phyloP scores from a whole-genome alignment of 345 rosid species.

The Triadica sebifera region DNA sequence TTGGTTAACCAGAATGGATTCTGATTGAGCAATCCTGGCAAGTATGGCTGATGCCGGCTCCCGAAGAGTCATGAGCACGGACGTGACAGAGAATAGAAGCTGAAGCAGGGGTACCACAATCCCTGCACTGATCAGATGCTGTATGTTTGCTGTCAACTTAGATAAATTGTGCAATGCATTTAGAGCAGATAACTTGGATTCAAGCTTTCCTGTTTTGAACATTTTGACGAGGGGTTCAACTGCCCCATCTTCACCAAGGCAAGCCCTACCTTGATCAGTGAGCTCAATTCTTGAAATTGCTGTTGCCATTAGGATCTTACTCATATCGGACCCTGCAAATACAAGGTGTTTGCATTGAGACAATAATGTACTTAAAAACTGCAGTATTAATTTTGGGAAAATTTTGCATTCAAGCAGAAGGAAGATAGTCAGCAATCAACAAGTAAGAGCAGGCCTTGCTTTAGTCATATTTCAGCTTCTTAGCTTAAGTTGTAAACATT shows the following conservation, averaged over 20 bases:
- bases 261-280: constrained; percentile 58
- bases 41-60: constrained; percentile 79
- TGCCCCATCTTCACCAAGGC: constrained; percentile 64
- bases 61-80: constrained; percentile 70
- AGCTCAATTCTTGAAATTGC: constrained; percentile 67
- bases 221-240: constrained; percentile 55
- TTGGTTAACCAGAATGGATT: constrained; percentile 49
- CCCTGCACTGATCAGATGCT: constrained; percentile 49
- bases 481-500: not conserved
- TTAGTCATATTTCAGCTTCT: too few relatives aligned
- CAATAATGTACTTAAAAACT: not conserved
- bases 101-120: constrained; percentile 54
- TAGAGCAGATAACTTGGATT: constrained; percentile 61
- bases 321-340: constrained; percentile 66
- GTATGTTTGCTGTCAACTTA: constrained; percentile 43
- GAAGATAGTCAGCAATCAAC: too few relatives aligned
- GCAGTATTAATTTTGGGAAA: too few relatives aligned
- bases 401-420: not conserved
- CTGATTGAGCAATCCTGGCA: constrained; percentile 59
- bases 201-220: constrained; percentile 68
- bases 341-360: not conserved
- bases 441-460: too few relatives aligned
- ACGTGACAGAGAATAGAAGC: constrained; percentile 76
- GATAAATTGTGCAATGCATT: constrained; percentile 61
- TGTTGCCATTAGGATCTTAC: constrained; percentile 76